Evolutionary conservation across 1,284 basidiomycete genomes (phyloP).

Genomic region (Phellinidium pouzarii): DNA sequence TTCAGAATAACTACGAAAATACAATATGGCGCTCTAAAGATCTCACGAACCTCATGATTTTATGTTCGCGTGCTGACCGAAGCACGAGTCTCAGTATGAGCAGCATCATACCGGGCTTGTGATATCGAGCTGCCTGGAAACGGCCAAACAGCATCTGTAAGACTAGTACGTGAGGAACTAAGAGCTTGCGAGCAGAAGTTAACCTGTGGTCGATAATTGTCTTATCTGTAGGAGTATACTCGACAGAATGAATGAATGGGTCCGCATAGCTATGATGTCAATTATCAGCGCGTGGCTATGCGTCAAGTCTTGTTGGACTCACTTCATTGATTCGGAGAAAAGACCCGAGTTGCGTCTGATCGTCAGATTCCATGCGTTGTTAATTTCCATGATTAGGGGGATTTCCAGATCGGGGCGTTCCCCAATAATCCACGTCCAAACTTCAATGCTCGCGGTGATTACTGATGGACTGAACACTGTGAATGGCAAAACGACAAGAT

Average conservation of each 20-base stretch:
- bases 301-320: slow-evolving; percentile 25
- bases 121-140: slow-evolving; percentile 89
- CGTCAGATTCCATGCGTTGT: slow-evolving; percentile 82
- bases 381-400: slow-evolving; percentile 79
- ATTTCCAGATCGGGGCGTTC: slow-evolving; percentile 75
- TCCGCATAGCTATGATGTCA: slow-evolving; percentile 60
- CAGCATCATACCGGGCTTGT: slow-evolving; percentile 79
- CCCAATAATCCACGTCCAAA: slow-evolving; percentile 96
- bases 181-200: slow-evolving; percentile 64
- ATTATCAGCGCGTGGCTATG: slow-evolving; percentile 13
- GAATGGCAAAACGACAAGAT: slow-evolving; percentile 85
- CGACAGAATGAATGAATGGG: slow-evolving; percentile 82
- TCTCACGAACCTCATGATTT: slow-evolving; percentile 60
- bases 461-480: slow-evolving; percentile 84
- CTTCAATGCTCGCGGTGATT: slow-evolving; percentile 83
- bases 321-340: slow-evolving; percentile 80
- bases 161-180: slow-evolving; percentile 80
- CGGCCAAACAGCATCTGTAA: slow-evolving; percentile 90
- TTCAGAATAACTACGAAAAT: background rate
- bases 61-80: slow-evolving; percentile 63
- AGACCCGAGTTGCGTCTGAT: slow-evolving; percentile 75
- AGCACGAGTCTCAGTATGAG: slow-evolving; percentile 82
- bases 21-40: background rate
- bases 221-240: slow-evolving; percentile 90
- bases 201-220: slow-evolving; percentile 72